Evolutionary conservation across 805 yeast genomes (phyloP).

Genomic region (Hemisphaericaspora nanyangensis): DNA sequence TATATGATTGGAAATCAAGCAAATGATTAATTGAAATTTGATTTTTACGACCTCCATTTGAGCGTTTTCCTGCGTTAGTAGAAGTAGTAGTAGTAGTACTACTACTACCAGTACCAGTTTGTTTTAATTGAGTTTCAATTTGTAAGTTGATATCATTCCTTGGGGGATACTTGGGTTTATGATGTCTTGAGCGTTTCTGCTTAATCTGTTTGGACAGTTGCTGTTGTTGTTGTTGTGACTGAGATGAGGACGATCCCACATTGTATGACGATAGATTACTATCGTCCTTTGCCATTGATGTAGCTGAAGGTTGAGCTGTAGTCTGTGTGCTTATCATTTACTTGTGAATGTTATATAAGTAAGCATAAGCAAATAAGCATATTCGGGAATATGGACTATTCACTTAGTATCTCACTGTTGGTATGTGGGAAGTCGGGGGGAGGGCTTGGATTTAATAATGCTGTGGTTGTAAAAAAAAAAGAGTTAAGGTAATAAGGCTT

Average conservation of each 20-base stretch:
- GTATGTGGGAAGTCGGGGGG: too few relatives aligned
- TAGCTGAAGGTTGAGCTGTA: neutral
- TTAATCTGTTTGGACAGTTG: neutral
- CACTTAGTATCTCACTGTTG: neutral
- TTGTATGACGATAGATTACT: neutral
- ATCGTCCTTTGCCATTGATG: slow-evolving; percentile 1
- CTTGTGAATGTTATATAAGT: neutral
- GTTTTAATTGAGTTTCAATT: slow-evolving; percentile 13
- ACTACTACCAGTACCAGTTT: too few relatives aligned
- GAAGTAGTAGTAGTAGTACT: too few relatives aligned
- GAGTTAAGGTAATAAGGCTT: too few relatives aligned
- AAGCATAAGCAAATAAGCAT: neutral
- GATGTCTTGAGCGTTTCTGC: neutral
- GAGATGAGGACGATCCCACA: neutral
- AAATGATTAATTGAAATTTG: slow-evolving; percentile 51
- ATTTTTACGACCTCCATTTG: slow-evolving; percentile 9
- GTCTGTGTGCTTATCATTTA: neutral
- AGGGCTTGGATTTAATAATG: too few relatives aligned
- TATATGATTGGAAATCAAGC: slow-evolving; percentile 49
- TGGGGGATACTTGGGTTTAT: neutral
- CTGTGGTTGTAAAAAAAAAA: too few relatives aligned
- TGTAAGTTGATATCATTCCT: slow-evolving; percentile 2
- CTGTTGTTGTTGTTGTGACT: neutral
- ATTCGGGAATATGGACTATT: too few relatives aligned
- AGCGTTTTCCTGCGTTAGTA: too few relatives aligned